Percentiles rank a stretch among this genome's conserved stretches.
Conservation (phyloP, 768 basidiomycete species). For the Podaxis sp. region DNA sequence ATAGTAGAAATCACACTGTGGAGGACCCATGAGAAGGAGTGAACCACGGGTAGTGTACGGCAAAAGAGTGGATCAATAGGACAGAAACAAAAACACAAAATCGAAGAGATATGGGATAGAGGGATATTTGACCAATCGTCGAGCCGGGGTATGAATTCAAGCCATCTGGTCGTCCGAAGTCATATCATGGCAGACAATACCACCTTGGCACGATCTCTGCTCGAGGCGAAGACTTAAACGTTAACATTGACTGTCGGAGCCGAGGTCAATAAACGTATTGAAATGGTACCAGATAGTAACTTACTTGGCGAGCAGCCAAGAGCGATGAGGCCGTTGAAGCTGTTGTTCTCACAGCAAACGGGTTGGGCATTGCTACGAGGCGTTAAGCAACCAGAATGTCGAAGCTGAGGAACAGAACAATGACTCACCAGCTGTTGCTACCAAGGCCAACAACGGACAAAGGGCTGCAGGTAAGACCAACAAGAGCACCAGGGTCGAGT, state of each 20-base stretch:
- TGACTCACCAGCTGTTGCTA: slow-evolving; percentile 26
- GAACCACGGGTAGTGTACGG: slow-evolving; percentile 13
- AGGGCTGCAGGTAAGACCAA: slow-evolving; percentile 35
- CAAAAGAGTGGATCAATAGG: background rate
- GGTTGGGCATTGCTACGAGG: slow-evolving; percentile 30
- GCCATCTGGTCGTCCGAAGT: background rate
- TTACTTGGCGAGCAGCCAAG: slow-evolving; percentile 40
- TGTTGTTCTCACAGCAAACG: slow-evolving; percentile 43
- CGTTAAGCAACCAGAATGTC: background rate
- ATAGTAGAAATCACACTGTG: slow-evolving; percentile 6
- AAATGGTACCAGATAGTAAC: slow-evolving; percentile 13
- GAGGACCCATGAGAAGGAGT: slow-evolving; percentile 18
- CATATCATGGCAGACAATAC: background rate
- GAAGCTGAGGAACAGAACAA: background rate
- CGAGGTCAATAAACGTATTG: background rate
- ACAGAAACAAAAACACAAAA: background rate
- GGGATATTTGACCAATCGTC: background rate
- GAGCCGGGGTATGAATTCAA: background rate
- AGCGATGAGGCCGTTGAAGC: slow-evolving; percentile 38
- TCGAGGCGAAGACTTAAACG: slow-evolving; percentile 12
- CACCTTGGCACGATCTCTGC: background rate
- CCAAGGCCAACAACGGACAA: slow-evolving; percentile 27
- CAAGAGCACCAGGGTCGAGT: slow-evolving; percentile 16
- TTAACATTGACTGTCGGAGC: slow-evolving; percentile 19
- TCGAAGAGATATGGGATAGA: background rate